A percentile compares a stretch with the other conserved stretches of the same genome.
These are phyloP conservation scores for Forsythia viridissima DNA, from an alignment of 257 asterid genomes.

Conservation along the genomic window DNA sequence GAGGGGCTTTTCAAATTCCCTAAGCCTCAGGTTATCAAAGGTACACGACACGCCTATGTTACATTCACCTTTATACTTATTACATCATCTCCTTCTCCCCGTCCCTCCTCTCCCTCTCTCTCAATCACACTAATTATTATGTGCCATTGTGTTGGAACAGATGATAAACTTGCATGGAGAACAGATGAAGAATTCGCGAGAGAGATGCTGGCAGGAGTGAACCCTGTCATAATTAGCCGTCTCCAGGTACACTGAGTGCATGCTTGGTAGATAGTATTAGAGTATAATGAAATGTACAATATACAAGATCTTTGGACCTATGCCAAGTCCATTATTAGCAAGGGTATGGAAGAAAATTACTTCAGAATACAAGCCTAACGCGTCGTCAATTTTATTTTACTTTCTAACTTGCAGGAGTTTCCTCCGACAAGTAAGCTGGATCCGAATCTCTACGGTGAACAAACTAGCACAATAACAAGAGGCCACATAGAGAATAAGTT, in stretches of 20 bases:
- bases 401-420: conserved; percentile 48
- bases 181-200: conserved; percentile 77
- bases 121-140: neutral
- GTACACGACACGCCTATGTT: conserved; percentile 27
- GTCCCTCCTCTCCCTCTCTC: neutral
- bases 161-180: conserved; percentile 67
- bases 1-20: conserved; percentile 61
- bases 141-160: conserved; percentile 31
- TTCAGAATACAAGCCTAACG: conserved; percentile 5
- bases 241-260: conserved; percentile 50
- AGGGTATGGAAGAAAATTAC: neutral
- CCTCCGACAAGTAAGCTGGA: conserved; percentile 73
- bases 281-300: neutral
- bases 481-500: conserved; percentile 47
- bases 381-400: neutral
- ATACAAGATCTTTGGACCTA: too few species aligned
- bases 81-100: neutral
- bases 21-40: conserved; percentile 60
- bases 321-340: too few species aligned
- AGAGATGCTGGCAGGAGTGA: conserved; percentile 79
- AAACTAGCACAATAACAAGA: conserved; percentile 52
- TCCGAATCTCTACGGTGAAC: conserved; percentile 53
- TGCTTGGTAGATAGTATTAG: neutral
- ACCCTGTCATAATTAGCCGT: conserved; percentile 61
- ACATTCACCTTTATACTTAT: neutral